A percentile compares a stretch with the other conserved stretches of the same genome.
phyloP scores from a whole-genome alignment of 2,329 filamentous ascomycete genomes.

The Exophiala oligosperma region DNA sequence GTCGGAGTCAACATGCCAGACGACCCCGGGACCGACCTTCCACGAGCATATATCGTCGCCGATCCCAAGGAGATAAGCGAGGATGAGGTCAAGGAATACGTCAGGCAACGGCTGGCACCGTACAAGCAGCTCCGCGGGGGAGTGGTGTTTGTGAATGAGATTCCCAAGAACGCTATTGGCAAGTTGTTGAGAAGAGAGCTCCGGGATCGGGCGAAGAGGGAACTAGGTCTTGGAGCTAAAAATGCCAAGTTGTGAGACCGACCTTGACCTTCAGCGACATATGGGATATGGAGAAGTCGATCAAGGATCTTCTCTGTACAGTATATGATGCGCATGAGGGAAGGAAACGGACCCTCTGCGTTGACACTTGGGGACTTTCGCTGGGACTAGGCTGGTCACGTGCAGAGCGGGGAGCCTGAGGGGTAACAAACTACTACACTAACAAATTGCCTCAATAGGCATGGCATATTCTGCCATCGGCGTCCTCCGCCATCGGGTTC shows the following conservation, averaged over 20 bases:
- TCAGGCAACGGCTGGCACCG: constrained; percentile 22
- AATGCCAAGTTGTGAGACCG: background rate
- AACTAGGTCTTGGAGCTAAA: constrained; percentile 16
- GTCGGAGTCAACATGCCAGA: constrained; percentile 54
- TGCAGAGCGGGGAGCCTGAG: too few species aligned
- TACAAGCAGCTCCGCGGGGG: constrained; percentile 30
- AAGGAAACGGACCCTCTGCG: too few species aligned
- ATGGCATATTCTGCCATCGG: too few species aligned
- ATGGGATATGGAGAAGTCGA: too few species aligned
- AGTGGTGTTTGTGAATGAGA: constrained; percentile 26
- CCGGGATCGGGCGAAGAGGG: constrained; percentile 26
- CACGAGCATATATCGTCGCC: constrained; percentile 58
- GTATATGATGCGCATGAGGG: too few species aligned
- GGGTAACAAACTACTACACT: too few species aligned
- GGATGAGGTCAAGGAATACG: constrained; percentile 26
- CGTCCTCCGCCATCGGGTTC: too few species aligned
- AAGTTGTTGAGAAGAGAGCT: constrained; percentile 28
- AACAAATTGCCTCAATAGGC: too few species aligned
- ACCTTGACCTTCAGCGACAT: too few species aligned
- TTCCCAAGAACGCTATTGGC: constrained; percentile 29
- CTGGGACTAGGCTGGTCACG: too few species aligned
- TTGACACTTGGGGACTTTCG: too few species aligned
- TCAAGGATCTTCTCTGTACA: too few species aligned
- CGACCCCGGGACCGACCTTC: constrained; percentile 52
- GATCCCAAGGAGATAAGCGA: constrained; percentile 15